Conservation (phyloP, 2,329 filamentous ascomycete species). For the Colletotrichum sp. region DNA sequence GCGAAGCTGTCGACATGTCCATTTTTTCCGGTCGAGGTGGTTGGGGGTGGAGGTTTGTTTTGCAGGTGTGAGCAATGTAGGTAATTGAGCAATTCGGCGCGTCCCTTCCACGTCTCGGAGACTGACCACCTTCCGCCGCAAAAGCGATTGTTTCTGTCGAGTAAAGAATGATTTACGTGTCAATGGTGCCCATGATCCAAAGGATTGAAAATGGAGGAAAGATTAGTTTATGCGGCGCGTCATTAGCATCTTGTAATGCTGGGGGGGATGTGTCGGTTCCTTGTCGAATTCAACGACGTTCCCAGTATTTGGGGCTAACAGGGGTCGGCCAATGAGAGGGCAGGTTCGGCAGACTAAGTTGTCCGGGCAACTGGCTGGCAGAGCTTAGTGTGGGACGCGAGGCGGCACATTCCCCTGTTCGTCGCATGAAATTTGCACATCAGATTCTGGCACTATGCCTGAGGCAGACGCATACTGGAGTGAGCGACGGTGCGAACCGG, state of each 20-base stretch:
- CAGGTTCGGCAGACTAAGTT: conserved; percentile 16
- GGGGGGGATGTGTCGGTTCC: conserved; percentile 21
- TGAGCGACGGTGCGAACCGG: neutral
- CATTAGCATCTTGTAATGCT: conserved; percentile 20
- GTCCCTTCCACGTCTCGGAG: conserved; percentile 13
- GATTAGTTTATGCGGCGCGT: conserved; percentile 42
- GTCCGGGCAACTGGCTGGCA: conserved; percentile 25
- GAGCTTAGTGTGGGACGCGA: neutral
- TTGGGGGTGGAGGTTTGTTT: neutral
- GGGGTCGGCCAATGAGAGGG: conserved; percentile 19
- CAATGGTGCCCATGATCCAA: conserved; percentile 41
- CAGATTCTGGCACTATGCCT: neutral
- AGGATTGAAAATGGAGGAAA: conserved; percentile 35
- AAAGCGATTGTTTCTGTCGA: conserved; percentile 22
- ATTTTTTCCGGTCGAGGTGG: neutral
- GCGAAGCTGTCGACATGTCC: conserved; percentile 59
- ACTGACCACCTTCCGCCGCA: neutral
- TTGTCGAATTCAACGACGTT: conserved; percentile 18
- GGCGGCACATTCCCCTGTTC: conserved; percentile 6
- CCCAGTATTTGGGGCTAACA: conserved; percentile 23
- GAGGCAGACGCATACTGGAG: neutral
- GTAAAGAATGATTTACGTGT: conserved; percentile 46
- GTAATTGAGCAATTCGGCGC: neutral
- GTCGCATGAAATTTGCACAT: neutral
- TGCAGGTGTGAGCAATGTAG: neutral